Evolutionary conservation across 2,329 filamentous ascomycete species (phyloP), one percentile per base, ranked within the genome.

Genomic region (Ascochyta rabiei): DNA sequence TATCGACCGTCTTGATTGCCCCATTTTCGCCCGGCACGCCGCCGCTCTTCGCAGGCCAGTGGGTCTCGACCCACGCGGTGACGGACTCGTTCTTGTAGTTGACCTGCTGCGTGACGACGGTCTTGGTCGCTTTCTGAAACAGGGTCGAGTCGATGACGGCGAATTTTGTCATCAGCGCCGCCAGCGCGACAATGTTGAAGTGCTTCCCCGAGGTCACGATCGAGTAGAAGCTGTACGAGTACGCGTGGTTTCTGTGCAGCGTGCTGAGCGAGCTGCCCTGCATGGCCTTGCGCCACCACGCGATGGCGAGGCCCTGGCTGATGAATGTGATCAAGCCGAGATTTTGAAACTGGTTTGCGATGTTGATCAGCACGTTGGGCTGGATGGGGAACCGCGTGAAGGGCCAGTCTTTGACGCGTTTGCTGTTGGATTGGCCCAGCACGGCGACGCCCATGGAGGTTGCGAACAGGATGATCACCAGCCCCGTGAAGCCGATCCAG

Each of bases 81-180:
- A 68, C 52, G 10, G 57, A 49, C 28, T 49, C 47, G 19, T 66
- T 66, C 33, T 57, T 61, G 38, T 65, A 68, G 8, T 54, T 37
- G 31, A 44, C 49, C 26, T 67, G 55, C 24, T 63, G 62, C 0
- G 62, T 67, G 18, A 67, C 58, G 6, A 49, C 39, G 2, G 57
- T 62, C 34, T 59, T 65, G 9, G 61, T 66, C 3, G 63, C 56
- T 34, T 63, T 68, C 28, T 68, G 65, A 31, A 68, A 67, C 0
- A 68, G 48, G 0, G 65, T 68, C 42, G 59, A 63, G 42, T 68
- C 65, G 9, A 68, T 57, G 23, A 68, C 56, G 24, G 65, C 65
- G 18, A 68, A 67, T 30, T 68, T 68, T 0, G 65, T 66, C 63
- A 68, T 66, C 6, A 66, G 56, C 2, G 63, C 65, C 8, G 65